Conservation (phyloP, 805 yeast species). For the Suhomyces xylopsoci region DNA sequence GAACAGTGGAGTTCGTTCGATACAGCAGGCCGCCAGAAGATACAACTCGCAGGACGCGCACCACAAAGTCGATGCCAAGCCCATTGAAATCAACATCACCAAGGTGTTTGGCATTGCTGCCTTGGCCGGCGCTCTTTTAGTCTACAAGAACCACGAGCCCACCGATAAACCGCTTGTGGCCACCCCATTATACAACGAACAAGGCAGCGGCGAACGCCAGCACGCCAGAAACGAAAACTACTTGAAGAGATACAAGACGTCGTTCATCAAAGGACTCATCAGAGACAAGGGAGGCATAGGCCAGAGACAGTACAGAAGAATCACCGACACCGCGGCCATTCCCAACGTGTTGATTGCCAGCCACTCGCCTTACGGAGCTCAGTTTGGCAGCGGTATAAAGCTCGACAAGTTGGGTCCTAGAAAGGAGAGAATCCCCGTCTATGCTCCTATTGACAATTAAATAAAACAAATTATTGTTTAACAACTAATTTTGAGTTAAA, state of each 20-base stretch:
- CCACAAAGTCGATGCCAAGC: constrained; percentile 15
- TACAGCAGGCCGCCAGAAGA: constrained; percentile 11
- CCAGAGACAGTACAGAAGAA: constrained; percentile 38
- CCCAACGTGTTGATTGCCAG: constrained; percentile 36
- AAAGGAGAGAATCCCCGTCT: constrained; percentile 39
- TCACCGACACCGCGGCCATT: constrained; percentile 23
- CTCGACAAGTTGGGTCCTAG: constrained; percentile 44
- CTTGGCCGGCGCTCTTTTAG: constrained; percentile 34
- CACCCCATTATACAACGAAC: constrained; percentile 36
- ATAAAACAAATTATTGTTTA: too few species aligned
- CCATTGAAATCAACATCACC: constrained; percentile 36
- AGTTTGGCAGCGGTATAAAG: constrained; percentile 45
- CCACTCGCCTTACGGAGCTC: constrained; percentile 39
- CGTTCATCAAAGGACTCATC: constrained; percentile 40
- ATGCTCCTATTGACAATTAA: constrained; percentile 31
- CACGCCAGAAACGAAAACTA: constrained; percentile 36
- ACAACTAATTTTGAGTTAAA: too few species aligned
- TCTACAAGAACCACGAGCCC: constrained; percentile 29
- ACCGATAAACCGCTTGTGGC: constrained; percentile 36
- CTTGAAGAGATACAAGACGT: constrained; percentile 37
- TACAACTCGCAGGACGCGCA: constrained; percentile 12
- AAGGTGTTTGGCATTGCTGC: constrained; percentile 43
- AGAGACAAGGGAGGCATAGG: constrained; percentile 47
- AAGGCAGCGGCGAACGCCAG: constrained; percentile 26
- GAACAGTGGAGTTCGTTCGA: constrained; percentile 8